Evolutionary conservation across 2,329 filamentous ascomycete species (phyloP).

Genomic region (Coniella vitis): DNA sequence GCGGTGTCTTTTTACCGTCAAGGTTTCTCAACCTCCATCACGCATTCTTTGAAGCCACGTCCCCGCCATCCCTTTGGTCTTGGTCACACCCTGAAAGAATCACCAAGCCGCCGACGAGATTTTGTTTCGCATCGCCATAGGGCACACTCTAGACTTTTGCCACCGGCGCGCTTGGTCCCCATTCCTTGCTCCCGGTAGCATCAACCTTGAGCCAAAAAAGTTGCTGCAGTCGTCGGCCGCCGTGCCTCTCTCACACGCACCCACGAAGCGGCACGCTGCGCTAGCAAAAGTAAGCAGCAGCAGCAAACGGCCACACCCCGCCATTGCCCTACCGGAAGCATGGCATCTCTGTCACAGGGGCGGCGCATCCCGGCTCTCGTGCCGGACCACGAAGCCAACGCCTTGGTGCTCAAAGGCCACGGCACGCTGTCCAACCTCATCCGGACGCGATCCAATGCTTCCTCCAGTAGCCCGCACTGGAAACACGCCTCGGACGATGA

Average conservation of each 20-base stretch:
- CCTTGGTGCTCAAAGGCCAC: constrained; percentile 39
- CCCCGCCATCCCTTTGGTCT: too few relatives aligned
- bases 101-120: too few relatives aligned
- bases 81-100: too few relatives aligned
- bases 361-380: constrained; percentile 24
- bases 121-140: too few relatives aligned
- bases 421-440: constrained; percentile 30
- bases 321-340: constrained; percentile 54
- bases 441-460: constrained; percentile 39
- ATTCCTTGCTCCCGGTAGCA: too few relatives aligned
- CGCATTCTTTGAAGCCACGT: too few relatives aligned
- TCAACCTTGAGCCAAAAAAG: not conserved
- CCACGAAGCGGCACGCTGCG: too few relatives aligned
- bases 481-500: constrained; percentile 13
- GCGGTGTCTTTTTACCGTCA: too few relatives aligned
- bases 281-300: constrained; percentile 31
- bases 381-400: constrained; percentile 41
- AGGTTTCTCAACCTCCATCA: too few relatives aligned
- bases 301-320: too few relatives aligned
- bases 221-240: not conserved
- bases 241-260: not conserved
- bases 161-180: too few relatives aligned
- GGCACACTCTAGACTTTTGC: too few relatives aligned
- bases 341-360: constrained; percentile 21
- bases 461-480: constrained; percentile 15